A percentile compares a stretch with the other conserved stretches of the same genome.
phyloP scores from a whole-genome alignment of 2,329 filamentous ascomycete genomes.

The Ramichloridium luteum region DNA sequence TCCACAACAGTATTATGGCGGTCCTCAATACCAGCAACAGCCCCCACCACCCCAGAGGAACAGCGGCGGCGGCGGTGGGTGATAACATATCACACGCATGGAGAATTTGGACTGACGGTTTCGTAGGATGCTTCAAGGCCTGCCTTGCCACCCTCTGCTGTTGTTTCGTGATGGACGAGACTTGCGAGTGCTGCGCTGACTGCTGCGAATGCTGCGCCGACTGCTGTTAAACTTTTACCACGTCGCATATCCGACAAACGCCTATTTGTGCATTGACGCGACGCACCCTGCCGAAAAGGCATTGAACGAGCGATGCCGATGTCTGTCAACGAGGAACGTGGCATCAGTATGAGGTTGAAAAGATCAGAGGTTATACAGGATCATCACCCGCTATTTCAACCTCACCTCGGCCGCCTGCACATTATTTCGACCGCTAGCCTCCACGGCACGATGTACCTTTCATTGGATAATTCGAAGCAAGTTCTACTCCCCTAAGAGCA shows the following conservation, averaged over 20 bases:
- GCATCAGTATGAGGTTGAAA: neutral
- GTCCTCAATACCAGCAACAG: conserved; percentile 36
- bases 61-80: conserved; percentile 33
- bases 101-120: neutral
- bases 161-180: conserved; percentile 52
- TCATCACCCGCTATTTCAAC: neutral
- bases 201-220: conserved; percentile 42
- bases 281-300: too few species aligned
- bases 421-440: too few species aligned
- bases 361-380: too few species aligned
- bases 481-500: too few species aligned
- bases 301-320: too few species aligned
- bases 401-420: too few species aligned
- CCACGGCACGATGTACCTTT: too few species aligned
- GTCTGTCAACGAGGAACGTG: too few species aligned
- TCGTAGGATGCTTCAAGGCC: conserved; percentile 35
- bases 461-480: too few species aligned
- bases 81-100: neutral
- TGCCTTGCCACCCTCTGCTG: conserved; percentile 49
- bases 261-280: too few species aligned
- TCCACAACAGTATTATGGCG: conserved; percentile 24
- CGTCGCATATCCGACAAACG: too few species aligned
- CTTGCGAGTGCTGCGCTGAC: conserved; percentile 52
- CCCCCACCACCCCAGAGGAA: conserved; percentile 23
- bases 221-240: conserved; percentile 22